A percentile compares a stretch with the other conserved stretches of the same genome.
Conservation (phyloP, 805 yeast species). For the Candida tibetensis region DNA sequence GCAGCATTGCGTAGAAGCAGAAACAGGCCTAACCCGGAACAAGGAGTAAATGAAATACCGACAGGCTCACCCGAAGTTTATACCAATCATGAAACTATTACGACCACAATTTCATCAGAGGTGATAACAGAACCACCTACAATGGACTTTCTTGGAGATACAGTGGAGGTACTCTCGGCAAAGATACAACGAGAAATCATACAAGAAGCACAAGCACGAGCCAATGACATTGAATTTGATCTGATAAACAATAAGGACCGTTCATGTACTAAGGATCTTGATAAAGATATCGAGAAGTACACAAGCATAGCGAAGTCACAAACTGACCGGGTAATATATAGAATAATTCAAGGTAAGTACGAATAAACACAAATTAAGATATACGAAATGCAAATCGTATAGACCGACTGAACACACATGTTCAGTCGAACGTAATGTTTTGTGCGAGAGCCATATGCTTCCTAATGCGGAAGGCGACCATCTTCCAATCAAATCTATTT, state of each 20-base stretch:
- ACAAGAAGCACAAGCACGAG: conserved; percentile 11
- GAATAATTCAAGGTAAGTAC: conserved; percentile 21
- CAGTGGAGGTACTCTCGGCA: conserved; percentile 27
- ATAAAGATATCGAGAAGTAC: conserved; percentile 24
- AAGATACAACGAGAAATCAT: conserved; percentile 22
- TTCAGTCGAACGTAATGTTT: too few species aligned
- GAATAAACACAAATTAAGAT: too few species aligned
- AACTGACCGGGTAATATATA: conserved; percentile 21
- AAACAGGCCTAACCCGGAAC: background rate
- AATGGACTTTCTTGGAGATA: conserved; percentile 14
- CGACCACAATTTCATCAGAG: too few species aligned
- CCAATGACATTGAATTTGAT: conserved; percentile 5
- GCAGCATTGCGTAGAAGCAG: conserved; percentile 4
- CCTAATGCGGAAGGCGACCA: conserved; percentile 29
- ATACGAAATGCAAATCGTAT: too few species aligned
- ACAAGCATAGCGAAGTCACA: conserved; percentile 23
- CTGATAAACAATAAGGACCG: background rate
- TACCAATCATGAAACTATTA: too few species aligned
- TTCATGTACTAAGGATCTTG: conserved; percentile 30
- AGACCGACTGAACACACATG: too few species aligned
- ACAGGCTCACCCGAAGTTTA: too few species aligned
- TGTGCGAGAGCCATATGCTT: conserved; percentile 9
- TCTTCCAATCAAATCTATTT: conserved; percentile 33
- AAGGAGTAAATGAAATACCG: too few species aligned
- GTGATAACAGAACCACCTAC: background rate